Evolutionary conservation across 306 rosid species (phyloP), one percentile per base, ranked within the genome.

Genomic region (Glycine latifolia): DNA sequence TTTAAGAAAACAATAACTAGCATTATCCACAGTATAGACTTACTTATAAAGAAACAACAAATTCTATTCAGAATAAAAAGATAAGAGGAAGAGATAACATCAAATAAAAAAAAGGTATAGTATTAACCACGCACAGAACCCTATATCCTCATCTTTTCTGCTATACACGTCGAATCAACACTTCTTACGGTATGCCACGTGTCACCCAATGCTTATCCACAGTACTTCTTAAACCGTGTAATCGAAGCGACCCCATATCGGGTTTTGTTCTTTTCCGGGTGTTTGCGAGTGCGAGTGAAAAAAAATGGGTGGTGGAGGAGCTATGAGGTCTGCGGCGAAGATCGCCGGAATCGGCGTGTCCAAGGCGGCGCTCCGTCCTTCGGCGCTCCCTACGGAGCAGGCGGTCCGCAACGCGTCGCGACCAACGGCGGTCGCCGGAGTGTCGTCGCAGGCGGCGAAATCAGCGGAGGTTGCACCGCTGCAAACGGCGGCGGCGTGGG

Each of bases 241-340:
- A 7, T 3, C 44, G 3, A 39, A 39, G 44, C 44, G 7, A 39
- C 1, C 41, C 41, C 44, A 39, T 4, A 39, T 4, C 4, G 1
- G 0, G 44, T 39, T 39, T 39, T 5, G 44, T 4, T 39, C 44
- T 5, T 5, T 39, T 39, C 6, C 7, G 6, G 0, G 4, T 37
- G 31, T 26, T 26, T 26, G 31, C 5, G 41, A 37, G 4, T 39
- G 6, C 44, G 44, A 26, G 31, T 26, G 31, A 26, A 26, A 26
- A 26, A 0, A 39, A 50, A 94, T 92, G 97, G 98, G 97, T 59
- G 98, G 98, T 15, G 98, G 98, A 70, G 96, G 89, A 67, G 82
- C 71, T 11, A 84, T 90, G 87, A 81, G 96, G 59, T 66, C 94
- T 31, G 96, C 88, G 11, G 88, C 95, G 10, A 95, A 88, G 86